Conservation (phyloP, 2,329 filamentous ascomycete species). For the Diplodia corticola region DNA sequence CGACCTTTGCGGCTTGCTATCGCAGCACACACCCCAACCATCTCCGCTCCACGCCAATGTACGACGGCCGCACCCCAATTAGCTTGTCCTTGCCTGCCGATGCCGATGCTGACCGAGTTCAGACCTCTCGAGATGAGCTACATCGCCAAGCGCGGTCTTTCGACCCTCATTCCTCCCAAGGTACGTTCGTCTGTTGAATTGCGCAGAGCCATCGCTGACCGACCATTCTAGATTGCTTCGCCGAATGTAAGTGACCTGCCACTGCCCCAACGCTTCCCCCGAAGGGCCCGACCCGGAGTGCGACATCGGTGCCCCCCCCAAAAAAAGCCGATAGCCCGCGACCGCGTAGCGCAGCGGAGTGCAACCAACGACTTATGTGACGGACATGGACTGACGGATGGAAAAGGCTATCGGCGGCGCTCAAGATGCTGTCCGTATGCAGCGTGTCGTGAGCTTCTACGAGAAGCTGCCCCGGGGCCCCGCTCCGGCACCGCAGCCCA, state of each 20-base stretch:
- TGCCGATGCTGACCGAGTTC: conserved; percentile 34
- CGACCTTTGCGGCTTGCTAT: conserved; percentile 20
- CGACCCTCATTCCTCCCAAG: conserved; percentile 99
- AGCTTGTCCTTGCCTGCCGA: not conserved
- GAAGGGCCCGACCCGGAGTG: not conserved
- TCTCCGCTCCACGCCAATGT: conserved; percentile 23
- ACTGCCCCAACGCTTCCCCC: not conserved
- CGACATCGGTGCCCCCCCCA: conserved; percentile 9
- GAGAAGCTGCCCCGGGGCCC: conserved; percentile 93
- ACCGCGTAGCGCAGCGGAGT: not conserved
- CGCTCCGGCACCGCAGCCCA: conserved; percentile 79
- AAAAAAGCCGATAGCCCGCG: conserved; percentile 5
- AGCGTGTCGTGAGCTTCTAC: conserved; percentile 97
- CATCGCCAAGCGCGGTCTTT: conserved; percentile 86
- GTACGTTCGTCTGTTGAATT: conserved; percentile 53
- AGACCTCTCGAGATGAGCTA: conserved; percentile 77
- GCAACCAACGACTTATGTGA: conserved; percentile 24
- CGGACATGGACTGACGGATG: conserved; percentile 28
- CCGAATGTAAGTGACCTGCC: conserved; percentile 65
- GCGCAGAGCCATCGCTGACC: conserved; percentile 39
- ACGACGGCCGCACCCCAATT: conserved; percentile 7
- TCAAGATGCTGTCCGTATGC: conserved; percentile 95
- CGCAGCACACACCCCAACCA: conserved; percentile 20
- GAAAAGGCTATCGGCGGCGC: conserved; percentile 86
- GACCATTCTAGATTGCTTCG: conserved; percentile 67